Evolutionary conservation across 2,329 filamentous ascomycete genomes (phyloP).

Genomic region (Huntiella moniliformis): DNA sequence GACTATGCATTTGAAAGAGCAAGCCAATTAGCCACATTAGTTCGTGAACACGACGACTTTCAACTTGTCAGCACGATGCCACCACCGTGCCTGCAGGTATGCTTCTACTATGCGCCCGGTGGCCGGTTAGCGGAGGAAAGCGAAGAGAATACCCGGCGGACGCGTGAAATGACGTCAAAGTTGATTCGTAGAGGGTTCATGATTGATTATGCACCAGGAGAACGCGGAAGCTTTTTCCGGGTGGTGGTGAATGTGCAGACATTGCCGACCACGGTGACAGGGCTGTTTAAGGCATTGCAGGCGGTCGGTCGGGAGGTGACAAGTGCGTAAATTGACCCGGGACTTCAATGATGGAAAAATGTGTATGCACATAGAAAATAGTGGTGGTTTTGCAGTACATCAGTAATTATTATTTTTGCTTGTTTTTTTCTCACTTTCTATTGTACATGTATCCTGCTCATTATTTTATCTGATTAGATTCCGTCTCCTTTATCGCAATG

Average conservation of each 20-base stretch:
- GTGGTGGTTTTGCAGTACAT: background rate
- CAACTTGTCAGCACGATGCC: slow-evolving; percentile 55
- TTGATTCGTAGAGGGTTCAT: slow-evolving; percentile 36
- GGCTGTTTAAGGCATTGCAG: slow-evolving; percentile 34
- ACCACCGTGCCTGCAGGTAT: slow-evolving; percentile 79
- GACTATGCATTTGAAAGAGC: slow-evolving; percentile 58
- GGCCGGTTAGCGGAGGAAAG: slow-evolving; percentile 5
- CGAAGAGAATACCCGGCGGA: slow-evolving; percentile 33
- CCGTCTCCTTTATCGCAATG: too few relatives aligned
- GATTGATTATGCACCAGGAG: slow-evolving; percentile 41
- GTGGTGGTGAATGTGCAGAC: slow-evolving; percentile 41
- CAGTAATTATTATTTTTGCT: background rate
- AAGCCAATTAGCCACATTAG: slow-evolving; percentile 41
- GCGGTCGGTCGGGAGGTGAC: slow-evolving; percentile 22
- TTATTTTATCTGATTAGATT: too few relatives aligned
- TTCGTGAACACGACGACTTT: slow-evolving; percentile 42
- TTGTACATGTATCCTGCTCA: background rate
- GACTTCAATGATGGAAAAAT: too few relatives aligned
- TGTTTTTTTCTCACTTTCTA: background rate
- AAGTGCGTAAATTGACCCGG: too few relatives aligned
- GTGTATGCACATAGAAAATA: background rate
- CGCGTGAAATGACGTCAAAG: slow-evolving; percentile 28
- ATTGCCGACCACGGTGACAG: slow-evolving; percentile 29
- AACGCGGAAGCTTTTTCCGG: slow-evolving; percentile 37
- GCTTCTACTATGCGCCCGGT: slow-evolving; percentile 65